These are phyloP conservation scores for Rickenella mellea DNA, from an alignment of 768 basidiomycete genomes.

Conservation along the genomic window DNA sequence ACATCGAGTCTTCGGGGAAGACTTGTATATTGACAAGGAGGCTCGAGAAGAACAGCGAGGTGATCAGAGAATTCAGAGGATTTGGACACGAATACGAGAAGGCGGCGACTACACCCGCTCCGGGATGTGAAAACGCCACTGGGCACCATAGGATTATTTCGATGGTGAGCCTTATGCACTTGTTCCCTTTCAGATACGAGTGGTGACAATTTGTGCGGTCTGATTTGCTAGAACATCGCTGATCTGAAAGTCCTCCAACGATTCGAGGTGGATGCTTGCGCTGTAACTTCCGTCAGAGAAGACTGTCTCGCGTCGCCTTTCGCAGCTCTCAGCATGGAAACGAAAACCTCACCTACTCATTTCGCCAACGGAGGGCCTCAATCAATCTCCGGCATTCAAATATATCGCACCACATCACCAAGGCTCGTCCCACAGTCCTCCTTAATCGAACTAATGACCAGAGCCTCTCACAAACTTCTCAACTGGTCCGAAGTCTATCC, in stretches of 20 bases:
- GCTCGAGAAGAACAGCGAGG: conserved; percentile 32
- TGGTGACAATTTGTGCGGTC: neutral
- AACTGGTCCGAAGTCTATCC: too few species aligned
- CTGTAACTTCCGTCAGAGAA: conserved; percentile 6
- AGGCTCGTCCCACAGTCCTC: too few species aligned
- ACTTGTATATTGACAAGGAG: conserved; percentile 54
- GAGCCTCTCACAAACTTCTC: too few species aligned
- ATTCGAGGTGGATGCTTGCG: conserved; percentile 43
- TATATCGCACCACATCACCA: too few species aligned
- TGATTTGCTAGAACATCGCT: conserved; percentile 11
- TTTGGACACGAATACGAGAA: conserved; percentile 60
- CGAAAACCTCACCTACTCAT: too few species aligned
- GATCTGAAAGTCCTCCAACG: conserved; percentile 50
- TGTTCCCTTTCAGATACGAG: neutral
- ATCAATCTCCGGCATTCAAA: too few species aligned
- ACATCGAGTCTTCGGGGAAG: conserved; percentile 51
- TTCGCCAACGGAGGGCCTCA: too few species aligned
- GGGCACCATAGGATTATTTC: conserved; percentile 56
- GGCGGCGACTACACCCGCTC: conserved; percentile 36
- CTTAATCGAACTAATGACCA: too few species aligned
- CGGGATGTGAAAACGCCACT: conserved; percentile 38
- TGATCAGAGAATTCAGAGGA: conserved; percentile 19
- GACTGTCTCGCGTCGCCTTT: too few species aligned
- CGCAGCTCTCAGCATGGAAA: too few species aligned
- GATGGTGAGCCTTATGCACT: conserved; percentile 36